These are phyloP conservation scores for Odonthalia washingtoniensis DNA, from an alignment of 31 red algal genomes.

Conservation along the genomic window DNA sequence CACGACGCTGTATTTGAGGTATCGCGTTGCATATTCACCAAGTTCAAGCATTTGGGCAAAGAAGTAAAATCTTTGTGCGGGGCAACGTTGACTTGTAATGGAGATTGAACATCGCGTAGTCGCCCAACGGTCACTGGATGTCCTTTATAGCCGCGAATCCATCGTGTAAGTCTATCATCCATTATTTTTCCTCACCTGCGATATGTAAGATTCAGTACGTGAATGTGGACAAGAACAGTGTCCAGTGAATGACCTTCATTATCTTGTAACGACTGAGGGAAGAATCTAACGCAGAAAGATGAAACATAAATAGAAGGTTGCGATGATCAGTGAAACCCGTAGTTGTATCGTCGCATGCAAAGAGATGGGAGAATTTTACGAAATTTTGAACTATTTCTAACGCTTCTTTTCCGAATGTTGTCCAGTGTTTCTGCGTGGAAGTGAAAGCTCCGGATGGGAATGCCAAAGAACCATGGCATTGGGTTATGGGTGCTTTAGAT, in stretches of 20 bases:
- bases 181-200: constrained; percentile 33
- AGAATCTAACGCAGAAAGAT: background rate
- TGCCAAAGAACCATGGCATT: too few relatives aligned
- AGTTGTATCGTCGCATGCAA: background rate
- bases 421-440: background rate
- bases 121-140: background rate
- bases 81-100: background rate
- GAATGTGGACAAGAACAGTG: constrained; percentile 20
- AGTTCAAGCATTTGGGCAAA: background rate
- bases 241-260: constrained; percentile 25
- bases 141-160: constrained; percentile 9
- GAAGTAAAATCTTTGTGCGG: background rate
- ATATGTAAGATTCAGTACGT: constrained; percentile 32
- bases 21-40: background rate
- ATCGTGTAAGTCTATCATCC: constrained; percentile 30
- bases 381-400: constrained; percentile 35
- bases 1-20: background rate
- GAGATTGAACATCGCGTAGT: background rate
- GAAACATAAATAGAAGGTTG: constrained; percentile 46
- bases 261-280: constrained; percentile 19
- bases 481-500: too few relatives aligned
- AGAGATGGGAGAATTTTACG: background rate
- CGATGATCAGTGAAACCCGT: constrained; percentile 40
- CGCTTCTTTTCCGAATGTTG: constrained; percentile 32
- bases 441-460: constrained; percentile 31